Conservation (phyloP, 805 yeast genomes). For the Cyberlindnera subsufficiens region DNA sequence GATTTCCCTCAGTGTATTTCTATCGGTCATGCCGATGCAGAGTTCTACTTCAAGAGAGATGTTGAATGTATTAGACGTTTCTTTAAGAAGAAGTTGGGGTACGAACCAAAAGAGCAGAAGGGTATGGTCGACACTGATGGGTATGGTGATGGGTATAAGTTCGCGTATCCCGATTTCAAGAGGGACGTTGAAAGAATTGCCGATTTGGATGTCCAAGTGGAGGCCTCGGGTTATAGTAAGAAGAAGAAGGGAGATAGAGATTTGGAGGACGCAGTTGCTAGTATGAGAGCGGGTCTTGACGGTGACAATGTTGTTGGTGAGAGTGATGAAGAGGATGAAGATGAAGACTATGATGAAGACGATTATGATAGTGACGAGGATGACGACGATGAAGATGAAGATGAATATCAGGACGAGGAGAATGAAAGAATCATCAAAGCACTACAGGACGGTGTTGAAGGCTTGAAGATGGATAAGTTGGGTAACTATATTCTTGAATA, state of each 20-base stretch:
- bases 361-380: conserved; percentile 25
- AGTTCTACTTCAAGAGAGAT: conserved; percentile 83
- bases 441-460: conserved; percentile 52
- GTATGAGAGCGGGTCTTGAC: conserved; percentile 47
- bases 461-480: conserved; percentile 73
- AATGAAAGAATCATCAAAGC: conserved; percentile 68
- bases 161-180: conserved; percentile 71
- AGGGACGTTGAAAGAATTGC: conserved; percentile 68
- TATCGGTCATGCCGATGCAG: conserved; percentile 85
- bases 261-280: conserved; percentile 68
- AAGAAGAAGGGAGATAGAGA: conserved; percentile 54
- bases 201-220: conserved; percentile 76
- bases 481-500: conserved; percentile 72
- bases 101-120: conserved; percentile 60
- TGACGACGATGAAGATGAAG: conserved; percentile 32
- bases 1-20: conserved; percentile 99
- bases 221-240: conserved; percentile 80
- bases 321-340: conserved; percentile 27
- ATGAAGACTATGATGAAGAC: conserved; percentile 41
- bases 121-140: conserved; percentile 76
- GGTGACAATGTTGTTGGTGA: conserved; percentile 25
- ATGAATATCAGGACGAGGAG: conserved; percentile 40
- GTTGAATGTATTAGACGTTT: conserved; percentile 84
- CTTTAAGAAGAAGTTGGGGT: conserved; percentile 72
- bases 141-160: conserved; percentile 71